These are phyloP conservation scores for Myxozyma udenii DNA, from an alignment of 805 yeast species.

Conservation along the genomic window DNA sequence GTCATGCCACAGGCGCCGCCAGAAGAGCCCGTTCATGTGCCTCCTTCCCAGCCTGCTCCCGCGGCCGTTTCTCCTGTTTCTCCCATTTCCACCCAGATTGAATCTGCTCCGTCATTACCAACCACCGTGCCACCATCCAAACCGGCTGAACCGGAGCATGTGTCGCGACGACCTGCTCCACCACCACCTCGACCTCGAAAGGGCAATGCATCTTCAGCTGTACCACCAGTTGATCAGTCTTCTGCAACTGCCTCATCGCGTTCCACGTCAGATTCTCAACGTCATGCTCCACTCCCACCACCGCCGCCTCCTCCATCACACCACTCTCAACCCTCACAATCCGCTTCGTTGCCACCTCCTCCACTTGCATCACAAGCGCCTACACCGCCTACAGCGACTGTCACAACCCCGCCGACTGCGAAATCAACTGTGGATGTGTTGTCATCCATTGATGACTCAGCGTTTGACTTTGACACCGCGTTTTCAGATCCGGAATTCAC, in stretches of 20 bases:
- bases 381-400: neutral
- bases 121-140: neutral
- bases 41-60: neutral
- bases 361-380: neutral
- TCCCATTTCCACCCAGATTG: neutral
- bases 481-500: constrained; percentile 3
- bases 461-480: constrained; percentile 4
- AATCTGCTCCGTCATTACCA: constrained; percentile 2
- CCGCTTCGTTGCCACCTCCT: constrained; percentile 2
- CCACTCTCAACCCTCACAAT: neutral
- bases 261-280: too few relatives aligned
- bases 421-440: neutral
- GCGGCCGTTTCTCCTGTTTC: neutral
- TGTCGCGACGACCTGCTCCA: constrained; percentile 18
- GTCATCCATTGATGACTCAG: constrained; percentile 8
- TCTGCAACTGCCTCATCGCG: neutral
- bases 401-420: neutral
- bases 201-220: neutral
- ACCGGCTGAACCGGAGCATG: neutral
- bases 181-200: constrained; percentile 26
- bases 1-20: constrained; percentile 8
- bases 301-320: constrained; percentile 2
- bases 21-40: neutral
- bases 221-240: neutral
- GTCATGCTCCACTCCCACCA: neutral